Evolutionary conservation across 1,284 basidiomycete genomes (phyloP), one percentile per base, ranked within the genome.

Genomic region (Marasmius fiardii): DNA sequence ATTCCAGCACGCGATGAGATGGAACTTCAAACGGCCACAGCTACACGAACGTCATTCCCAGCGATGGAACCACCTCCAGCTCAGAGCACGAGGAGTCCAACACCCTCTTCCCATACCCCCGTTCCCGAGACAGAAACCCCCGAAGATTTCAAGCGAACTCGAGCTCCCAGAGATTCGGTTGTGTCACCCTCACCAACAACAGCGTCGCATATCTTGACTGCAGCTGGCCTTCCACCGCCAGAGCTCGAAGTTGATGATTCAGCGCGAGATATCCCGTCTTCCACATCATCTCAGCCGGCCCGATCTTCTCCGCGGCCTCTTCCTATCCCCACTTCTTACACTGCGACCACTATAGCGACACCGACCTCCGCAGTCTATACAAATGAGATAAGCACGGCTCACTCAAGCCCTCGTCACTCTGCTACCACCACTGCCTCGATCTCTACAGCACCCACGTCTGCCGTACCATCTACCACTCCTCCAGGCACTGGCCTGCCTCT

Each of bases 21-120:
- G 0, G 71, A 71, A 20, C 56, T 72, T 1, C 73, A 68, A n/a
- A 80, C 78, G 3, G 77, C 77, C 4, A 80, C 73, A 18, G 73
- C 75, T 1, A 67, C 71, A 26, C 68, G 68, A 44, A 64, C 71
- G 10, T 68, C 75, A 3, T 79, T 82, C 65, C 67, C 71, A n/a
- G 54, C 59, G 43, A 66, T 63, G 43, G 64, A 51, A 35, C 59
- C 61, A 28, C 65, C 57, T 50, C 57, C 48, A 58, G 56, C 61
- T 60, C 12, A 28, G 24, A 21, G 16, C n/a, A 16, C 16, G 21
- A 48, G 5, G 24, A 33, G 16, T 33, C 2, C n/a, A 26, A 28
- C 23, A 31, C 49, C 31, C 21, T 26, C 26, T 20, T 20, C 39
- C 35, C 51, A 43, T 23, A 43, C 47, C 4, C 47, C 47, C 24